phyloP scores from a whole-genome alignment of 768 basidiomycete species.

The Rhizopogon salebrosus region DNA sequence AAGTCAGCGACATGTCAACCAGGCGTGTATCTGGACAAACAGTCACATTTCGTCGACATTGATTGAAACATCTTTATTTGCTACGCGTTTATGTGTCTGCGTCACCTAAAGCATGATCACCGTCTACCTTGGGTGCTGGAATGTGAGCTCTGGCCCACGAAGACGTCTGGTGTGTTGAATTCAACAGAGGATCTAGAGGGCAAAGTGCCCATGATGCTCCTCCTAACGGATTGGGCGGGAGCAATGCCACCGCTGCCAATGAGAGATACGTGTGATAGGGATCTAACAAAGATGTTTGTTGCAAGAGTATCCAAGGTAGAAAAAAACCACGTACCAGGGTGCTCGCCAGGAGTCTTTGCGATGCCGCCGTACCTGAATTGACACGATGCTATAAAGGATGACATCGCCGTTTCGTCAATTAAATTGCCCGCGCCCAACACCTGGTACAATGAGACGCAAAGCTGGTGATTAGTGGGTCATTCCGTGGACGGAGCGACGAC shows the following conservation, averaged over 20 bases:
- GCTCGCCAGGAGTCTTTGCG: conserved; percentile 74
- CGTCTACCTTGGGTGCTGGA: conserved; percentile 20
- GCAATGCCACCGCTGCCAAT: conserved; percentile 74
- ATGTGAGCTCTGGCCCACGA: conserved; percentile 63
- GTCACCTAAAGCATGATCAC: not conserved
- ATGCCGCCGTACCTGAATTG: conserved; percentile 92
- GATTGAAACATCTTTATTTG: not conserved
- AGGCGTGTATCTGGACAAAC: not conserved
- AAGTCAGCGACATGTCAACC: not conserved
- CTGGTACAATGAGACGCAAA: conserved; percentile 30
- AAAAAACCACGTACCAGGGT: conserved; percentile 52
- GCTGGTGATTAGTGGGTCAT: no score
- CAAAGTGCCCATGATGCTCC: conserved; percentile 51
- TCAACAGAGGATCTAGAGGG: conserved; percentile 63
- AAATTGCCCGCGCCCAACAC: conserved; percentile 60
- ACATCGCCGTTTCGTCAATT: conserved; percentile 52
- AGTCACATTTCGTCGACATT: not conserved
- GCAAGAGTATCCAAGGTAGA: not conserved
- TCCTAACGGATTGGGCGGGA: conserved; percentile 35
- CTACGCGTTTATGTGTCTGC: not conserved
- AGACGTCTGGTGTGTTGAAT: conserved; percentile 61
- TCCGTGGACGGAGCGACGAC: conserved; percentile 12
- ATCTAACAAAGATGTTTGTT: conserved; percentile 43
- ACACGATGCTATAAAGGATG: conserved; percentile 62
- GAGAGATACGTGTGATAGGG: conserved; percentile 95